A percentile compares a stretch with the other conserved stretches of the same genome.
These are phyloP conservation scores for Wallacemonas sp. DNA, from an alignment of 208 protist genomes.

Conservation along the genomic window DNA sequence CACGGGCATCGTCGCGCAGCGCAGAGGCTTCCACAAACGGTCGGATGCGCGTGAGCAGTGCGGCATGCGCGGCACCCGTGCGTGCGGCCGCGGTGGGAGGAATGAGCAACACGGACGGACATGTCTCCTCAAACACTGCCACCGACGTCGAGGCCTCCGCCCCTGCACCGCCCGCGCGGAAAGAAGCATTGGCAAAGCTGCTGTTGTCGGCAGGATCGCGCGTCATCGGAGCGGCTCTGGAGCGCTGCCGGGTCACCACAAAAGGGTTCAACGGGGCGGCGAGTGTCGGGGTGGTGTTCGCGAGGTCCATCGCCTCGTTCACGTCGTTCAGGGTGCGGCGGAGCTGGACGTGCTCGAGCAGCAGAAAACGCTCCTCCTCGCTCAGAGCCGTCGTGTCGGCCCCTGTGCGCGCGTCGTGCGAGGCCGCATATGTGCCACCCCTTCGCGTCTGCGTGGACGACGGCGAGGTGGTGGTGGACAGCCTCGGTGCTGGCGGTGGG, in stretches of 20 bases:
- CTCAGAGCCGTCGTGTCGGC: neutral
- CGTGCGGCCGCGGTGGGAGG: conserved; percentile 1
- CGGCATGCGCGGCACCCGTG: neutral
- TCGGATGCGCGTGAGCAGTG: neutral
- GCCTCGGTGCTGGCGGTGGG: neutral
- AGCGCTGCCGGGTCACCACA: neutral
- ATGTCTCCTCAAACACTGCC: conserved; percentile 5
- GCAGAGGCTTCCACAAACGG: neutral
- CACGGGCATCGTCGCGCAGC: neutral
- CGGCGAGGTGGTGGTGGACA: neutral
- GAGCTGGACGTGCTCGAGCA: conserved; percentile 14
- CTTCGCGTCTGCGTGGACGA: no score
- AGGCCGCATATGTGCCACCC: no score
- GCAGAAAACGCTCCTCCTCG: conserved; percentile 1
- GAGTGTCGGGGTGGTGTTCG: neutral
- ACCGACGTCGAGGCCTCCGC: neutral
- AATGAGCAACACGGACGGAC: neutral
- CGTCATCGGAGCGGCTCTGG: neutral
- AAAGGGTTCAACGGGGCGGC: conserved; percentile 1
- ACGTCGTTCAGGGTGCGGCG: neutral
- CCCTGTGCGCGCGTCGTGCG: neutral
- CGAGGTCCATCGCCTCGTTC: neutral
- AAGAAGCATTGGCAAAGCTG: neutral
- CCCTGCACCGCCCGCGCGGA: no score
- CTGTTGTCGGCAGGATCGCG: neutral